Base-by-base conservation (phyloP, 768 basidiomycete species). In the Russula brevipes region DNA sequence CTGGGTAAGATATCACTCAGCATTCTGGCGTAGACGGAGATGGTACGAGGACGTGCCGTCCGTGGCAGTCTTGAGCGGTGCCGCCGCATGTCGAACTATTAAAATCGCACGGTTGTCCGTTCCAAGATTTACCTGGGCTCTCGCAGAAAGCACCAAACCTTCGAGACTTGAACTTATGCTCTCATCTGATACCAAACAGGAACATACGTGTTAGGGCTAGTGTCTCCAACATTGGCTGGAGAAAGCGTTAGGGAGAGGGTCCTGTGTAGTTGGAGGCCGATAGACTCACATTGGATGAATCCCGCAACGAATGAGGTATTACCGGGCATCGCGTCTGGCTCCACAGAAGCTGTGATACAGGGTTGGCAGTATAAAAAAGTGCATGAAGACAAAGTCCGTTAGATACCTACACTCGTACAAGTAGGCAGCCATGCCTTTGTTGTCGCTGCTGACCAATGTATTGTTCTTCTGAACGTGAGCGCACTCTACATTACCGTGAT, bases 341-440 rank as follows among this genome's bases (percentile, higher is more conserved):
- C 87, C 0, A 83, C 78, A 57, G 77, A 80, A 19, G 85, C 86
- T 89, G 63, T 4, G 35, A 42, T 67, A 38, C 61, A 54, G 54
- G 42, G 46, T 49, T 33, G 30, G 47, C 57, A 57, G 56, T 45
- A 49, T 41, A 7, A 39, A 30, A 5, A 35, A n/a, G 16, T n/a
- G 36, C 16, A 36, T 11, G n/a, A 52, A 46, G 55, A 30, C n/a
- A 31, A 57, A 54, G 35, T 17, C 44, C 54, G 24, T 24, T 1
- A 24, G 60, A 36, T 30, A 41, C 80, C 54, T 61, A 87, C 86
- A 75, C 79, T 91, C 90, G 64, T 89, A 92, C 17, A 91, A 71
- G 72, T 82, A 86, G 8, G 88, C 88, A 3, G 89, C 88, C 88
- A 91, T 90, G 45, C 90, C 90, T 72, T 92, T 91, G 76, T 91